These are phyloP conservation scores for Onygenales sp. DNA, from an alignment of 2,329 filamentous ascomycete genomes.

Conservation along the genomic window DNA sequence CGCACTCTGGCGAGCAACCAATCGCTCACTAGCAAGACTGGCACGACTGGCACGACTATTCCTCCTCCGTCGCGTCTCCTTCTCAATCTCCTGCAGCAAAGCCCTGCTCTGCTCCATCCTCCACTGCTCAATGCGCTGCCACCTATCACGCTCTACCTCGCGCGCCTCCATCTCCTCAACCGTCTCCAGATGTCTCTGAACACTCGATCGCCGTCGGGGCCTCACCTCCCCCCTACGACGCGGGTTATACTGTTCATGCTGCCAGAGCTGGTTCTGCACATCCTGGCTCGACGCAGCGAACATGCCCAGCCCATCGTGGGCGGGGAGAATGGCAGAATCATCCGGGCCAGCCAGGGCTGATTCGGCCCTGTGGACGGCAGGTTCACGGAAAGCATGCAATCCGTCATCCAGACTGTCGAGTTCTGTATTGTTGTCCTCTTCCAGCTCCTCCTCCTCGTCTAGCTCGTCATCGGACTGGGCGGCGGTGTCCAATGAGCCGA, in stretches of 20 bases:
- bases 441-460: constrained; percentile 46
- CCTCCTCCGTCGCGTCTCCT: constrained; percentile 57
- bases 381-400: constrained; percentile 73
- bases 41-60: constrained; percentile 14
- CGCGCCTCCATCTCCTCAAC: constrained; percentile 48
- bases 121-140: constrained; percentile 83
- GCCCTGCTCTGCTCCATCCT: constrained; percentile 80
- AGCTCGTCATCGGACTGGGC: constrained; percentile 37
- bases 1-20: constrained; percentile 12
- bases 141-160: constrained; percentile 61
- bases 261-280: constrained; percentile 77
- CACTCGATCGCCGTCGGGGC: constrained; percentile 44
- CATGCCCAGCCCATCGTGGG: constrained; percentile 83
- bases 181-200: constrained; percentile 48
- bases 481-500: constrained; percentile 59
- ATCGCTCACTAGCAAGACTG: constrained; percentile 17
- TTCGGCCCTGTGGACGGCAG: constrained; percentile 18
- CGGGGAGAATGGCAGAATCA: constrained; percentile 65
- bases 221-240: constrained; percentile 45
- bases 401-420: constrained; percentile 91
- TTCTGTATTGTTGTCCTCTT: constrained; percentile 39
- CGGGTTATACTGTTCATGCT: constrained; percentile 79
- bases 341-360: constrained; percentile 35
- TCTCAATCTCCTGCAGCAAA: constrained; percentile 79
- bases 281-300: constrained; percentile 58